Conservation (phyloP, 2,329 filamentous ascomycete genomes). For the Apiospora phragmitis region DNA sequence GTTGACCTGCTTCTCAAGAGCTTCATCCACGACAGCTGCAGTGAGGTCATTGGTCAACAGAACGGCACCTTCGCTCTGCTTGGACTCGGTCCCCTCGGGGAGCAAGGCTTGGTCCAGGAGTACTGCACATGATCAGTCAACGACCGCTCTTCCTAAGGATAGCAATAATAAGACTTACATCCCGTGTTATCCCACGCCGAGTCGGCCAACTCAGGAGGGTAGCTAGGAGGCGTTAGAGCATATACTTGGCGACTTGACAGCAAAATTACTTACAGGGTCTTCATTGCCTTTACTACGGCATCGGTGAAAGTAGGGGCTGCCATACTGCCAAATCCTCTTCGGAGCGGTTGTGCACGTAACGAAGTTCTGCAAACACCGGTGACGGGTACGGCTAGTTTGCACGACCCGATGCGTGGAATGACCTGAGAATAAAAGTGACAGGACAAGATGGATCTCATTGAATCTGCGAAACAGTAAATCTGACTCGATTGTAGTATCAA, state of each 20-base stretch:
- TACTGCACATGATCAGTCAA: constrained; percentile 35
- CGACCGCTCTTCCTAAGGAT: neutral
- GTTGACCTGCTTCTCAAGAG: constrained; percentile 72
- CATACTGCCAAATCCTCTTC: constrained; percentile 23
- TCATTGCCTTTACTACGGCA: constrained; percentile 77
- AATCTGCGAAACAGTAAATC: neutral
- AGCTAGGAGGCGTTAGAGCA: constrained; percentile 55
- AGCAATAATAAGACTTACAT: constrained; percentile 22
- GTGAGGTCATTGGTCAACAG: constrained; percentile 85
- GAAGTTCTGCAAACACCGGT: neutral
- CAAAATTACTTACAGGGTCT: constrained; percentile 66
- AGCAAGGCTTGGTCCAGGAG: constrained; percentile 57
- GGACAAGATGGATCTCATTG: neutral
- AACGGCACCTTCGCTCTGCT: constrained; percentile 36
- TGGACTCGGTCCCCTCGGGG: constrained; percentile 39
- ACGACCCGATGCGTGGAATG: neutral
- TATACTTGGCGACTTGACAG: too few relatives aligned
- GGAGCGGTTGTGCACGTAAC: neutral
- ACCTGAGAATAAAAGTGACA: neutral
- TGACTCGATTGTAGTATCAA: neutral
- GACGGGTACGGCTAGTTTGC: neutral
- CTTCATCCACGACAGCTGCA: constrained; percentile 84
- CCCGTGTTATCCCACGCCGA: constrained; percentile 97
- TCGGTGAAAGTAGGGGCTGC: constrained; percentile 42
- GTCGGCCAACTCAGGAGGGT: constrained; percentile 86